phyloP scores from a whole-genome alignment of 257 asterid species.

The Solanum tarijense region DNA sequence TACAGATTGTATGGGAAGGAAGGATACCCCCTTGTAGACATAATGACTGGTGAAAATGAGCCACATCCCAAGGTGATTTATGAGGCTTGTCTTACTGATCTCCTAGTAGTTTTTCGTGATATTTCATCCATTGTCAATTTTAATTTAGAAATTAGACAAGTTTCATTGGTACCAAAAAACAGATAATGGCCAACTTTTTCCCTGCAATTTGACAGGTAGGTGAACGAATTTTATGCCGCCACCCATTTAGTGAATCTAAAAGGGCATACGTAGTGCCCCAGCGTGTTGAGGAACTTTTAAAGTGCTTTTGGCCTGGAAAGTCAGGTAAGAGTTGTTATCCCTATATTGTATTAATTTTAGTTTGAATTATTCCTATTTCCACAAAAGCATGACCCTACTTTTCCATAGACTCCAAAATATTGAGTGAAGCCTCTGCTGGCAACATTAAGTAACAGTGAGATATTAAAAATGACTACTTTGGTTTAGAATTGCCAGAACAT shows the following conservation, averaged over 20 bases:
- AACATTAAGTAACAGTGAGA: background rate
- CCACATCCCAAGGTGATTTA: conserved; percentile 76
- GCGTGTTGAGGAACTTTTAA: conserved; percentile 79
- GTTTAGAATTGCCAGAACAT: background rate
- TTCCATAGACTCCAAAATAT: background rate
- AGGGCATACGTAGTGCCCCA: conserved; percentile 91
- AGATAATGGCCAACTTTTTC: background rate
- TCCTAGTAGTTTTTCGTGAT: background rate
- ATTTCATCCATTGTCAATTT: background rate
- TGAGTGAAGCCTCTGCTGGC: background rate
- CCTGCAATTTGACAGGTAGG: conserved; percentile 38
- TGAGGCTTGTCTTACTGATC: background rate
- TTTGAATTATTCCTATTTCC: background rate
- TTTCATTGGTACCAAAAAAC: background rate
- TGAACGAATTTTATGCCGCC: conserved; percentile 77
- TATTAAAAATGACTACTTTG: background rate
- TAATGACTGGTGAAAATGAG: conserved; percentile 85
- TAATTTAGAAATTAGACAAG: background rate
- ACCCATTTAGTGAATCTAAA: conserved; percentile 88
- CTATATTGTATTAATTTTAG: background rate
- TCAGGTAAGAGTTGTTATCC: background rate
- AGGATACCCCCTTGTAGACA: conserved; percentile 91
- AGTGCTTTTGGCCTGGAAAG: conserved; percentile 60
- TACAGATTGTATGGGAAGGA: conserved; percentile 90
- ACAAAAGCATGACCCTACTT: background rate